A percentile compares a stretch with the other conserved stretches of the same genome.
These are phyloP conservation scores for Lactarius deliciosus DNA, from an alignment of 768 basidiomycete genomes.

Conservation along the genomic window DNA sequence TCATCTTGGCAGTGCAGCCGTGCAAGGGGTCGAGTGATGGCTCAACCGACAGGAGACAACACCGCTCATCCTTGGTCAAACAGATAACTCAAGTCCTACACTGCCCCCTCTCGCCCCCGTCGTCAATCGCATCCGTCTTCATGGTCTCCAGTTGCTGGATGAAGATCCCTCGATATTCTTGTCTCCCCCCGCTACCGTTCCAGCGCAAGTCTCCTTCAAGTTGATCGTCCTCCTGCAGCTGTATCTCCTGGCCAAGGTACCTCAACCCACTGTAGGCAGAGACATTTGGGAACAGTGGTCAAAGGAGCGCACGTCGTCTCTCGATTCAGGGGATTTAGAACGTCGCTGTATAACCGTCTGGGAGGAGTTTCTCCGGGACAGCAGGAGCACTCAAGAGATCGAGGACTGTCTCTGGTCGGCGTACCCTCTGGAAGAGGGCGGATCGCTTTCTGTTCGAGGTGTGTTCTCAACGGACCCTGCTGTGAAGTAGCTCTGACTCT, in stretches of 20 bases:
- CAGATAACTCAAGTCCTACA: neutral
- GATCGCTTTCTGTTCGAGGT: conserved; percentile 31
- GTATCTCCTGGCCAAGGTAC: conserved; percentile 19
- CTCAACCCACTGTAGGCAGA: neutral
- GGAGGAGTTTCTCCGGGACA: conserved; percentile 44
- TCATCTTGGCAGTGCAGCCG: conserved; percentile 43
- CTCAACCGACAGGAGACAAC: conserved; percentile 28
- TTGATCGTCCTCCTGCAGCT: conserved; percentile 33
- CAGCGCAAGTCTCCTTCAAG: conserved; percentile 22
- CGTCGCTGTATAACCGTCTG: conserved; percentile 40
- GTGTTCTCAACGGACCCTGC: conserved; percentile 1
- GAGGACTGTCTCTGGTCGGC: conserved; percentile 50
- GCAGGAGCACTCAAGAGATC: conserved; percentile 44
- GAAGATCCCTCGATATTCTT: conserved; percentile 11
- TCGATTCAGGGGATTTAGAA: conserved; percentile 38
- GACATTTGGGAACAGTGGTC: conserved; percentile 49
- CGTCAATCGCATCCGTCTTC: conserved; percentile 31
- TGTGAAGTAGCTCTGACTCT: neutral
- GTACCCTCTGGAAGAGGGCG: conserved; percentile 40
- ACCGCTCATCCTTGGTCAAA: conserved; percentile 14
- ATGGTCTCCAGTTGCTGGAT: conserved; percentile 21
- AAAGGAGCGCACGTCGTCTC: conserved; percentile 32
- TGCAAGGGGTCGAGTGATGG: neutral
- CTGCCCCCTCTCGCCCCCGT: conserved; percentile 17
- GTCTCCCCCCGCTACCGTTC: neutral